Conservation (phyloP, 2,329 filamentous ascomycete species). For the Diplodia sapinea region DNA sequence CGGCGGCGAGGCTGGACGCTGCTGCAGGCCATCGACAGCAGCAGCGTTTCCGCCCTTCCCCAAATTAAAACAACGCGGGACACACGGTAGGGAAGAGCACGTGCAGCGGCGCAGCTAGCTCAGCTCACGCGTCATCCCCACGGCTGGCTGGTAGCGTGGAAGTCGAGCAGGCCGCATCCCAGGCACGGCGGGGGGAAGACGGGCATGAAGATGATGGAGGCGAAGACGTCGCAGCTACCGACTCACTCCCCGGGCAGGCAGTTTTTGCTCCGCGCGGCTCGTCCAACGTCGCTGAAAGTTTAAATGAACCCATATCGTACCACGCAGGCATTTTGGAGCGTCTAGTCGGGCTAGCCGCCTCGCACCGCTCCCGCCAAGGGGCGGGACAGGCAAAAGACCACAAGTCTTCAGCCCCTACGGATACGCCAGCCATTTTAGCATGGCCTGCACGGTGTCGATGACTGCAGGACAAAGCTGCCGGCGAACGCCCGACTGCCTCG, state of each 20-base stretch:
- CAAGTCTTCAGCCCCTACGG: no score
- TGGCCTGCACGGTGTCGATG: conserved; percentile 23
- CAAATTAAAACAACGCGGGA: conserved; percentile 16
- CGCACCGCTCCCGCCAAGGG: no score
- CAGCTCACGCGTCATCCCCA: conserved; percentile 22
- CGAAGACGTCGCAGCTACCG: conserved; percentile 3
- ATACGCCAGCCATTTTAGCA: conserved; percentile 24
- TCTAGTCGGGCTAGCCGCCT: neutral
- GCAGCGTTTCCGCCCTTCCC: conserved; percentile 7
- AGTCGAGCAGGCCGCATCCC: conserved; percentile 1
- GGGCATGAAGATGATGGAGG: neutral
- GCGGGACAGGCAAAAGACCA: no score
- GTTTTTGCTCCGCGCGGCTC: conserved; percentile 3
- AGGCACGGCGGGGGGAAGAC: neutral
- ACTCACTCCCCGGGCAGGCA: no score
- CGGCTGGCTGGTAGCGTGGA: neutral
- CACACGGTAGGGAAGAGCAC: conserved; percentile 10
- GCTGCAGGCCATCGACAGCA: conserved; percentile 7
- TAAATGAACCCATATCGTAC: conserved; percentile 27
- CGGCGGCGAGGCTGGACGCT: neutral
- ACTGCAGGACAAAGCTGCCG: conserved; percentile 17
- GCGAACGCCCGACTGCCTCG: conserved; percentile 27
- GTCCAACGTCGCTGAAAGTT: conserved; percentile 25
- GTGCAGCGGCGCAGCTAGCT: conserved; percentile 5
- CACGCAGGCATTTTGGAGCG: neutral